Base-by-base conservation (phyloP, 345 rosid genomes). In the Hevea brasiliensis region DNA sequence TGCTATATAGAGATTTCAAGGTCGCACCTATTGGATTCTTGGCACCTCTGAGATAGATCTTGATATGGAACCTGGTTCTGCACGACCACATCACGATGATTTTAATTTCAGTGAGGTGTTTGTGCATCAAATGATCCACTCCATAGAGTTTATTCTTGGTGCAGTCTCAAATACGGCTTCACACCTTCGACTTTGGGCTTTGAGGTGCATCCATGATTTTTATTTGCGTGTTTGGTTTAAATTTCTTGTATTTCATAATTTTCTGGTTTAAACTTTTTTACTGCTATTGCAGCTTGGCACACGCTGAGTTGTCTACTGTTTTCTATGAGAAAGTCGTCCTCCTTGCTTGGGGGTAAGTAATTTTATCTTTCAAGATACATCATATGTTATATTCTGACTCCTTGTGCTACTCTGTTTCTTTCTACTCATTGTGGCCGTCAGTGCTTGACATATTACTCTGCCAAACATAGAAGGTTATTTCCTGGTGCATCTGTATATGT, bases 41-140 rank as follows among this genome's bases (percentile, higher is more conserved):
- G 87, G 83, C 64, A 81, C 87, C 77, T 86, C 98, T 67, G 98
- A 94, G 80, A 73, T 86, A 75, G 98, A 90, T 81, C 83, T 80
- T 60, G 95, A 92, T 65, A 83, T 74, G 57, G 92, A 90, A 74
- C 94, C 97, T 59, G 98, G 84, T 81, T 83, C 97, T 32, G 92
- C 98, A 40, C 77, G 92, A 80, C 83, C 78, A 67, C 91, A 83
- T 74, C 89, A 88, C 26, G 97, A 89, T 80, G 98, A 94, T 65
- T 94, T 94, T 70, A 92, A 94, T 82, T 92, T 94, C 81, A 89
- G 98, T 78, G 98, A 94, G 88, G 84, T 92, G 72, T 94, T 94
- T 86, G 98, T 94, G 87, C 98, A 94, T 87, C 98, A 94, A 84
- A 83, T 94, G 97, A 92, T 94, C 82, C 98, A 94, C 83, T 94